These are phyloP conservation scores for Thalassiosira exigua DNA, from an alignment of 352 stramenopile species.

Conservation along the genomic window DNA sequence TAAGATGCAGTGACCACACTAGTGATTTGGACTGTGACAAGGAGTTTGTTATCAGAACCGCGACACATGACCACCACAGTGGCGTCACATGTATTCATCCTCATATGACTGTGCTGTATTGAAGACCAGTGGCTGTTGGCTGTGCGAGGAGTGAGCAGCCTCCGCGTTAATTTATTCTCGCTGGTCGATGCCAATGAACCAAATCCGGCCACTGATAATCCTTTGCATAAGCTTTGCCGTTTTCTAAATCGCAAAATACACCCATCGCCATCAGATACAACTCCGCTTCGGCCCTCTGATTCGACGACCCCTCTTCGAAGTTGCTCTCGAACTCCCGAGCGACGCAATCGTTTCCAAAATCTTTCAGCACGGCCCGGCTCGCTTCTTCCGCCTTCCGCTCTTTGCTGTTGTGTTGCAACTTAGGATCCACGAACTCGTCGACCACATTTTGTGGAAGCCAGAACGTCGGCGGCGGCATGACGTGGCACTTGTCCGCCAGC, in stretches of 20 bases:
- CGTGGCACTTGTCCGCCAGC: conserved; percentile 68
- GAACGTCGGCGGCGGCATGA: conserved; percentile 52
- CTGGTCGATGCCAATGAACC: conserved; percentile 22
- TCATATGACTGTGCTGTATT: too few species aligned
- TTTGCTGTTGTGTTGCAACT: conserved; percentile 81
- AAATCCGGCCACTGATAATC: conserved; percentile 81
- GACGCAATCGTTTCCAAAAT: conserved; percentile 62
- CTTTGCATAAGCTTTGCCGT: conserved; percentile 71
- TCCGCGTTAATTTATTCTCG: conserved; percentile 43
- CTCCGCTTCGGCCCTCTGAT: conserved; percentile 52
- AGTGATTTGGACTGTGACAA: too few species aligned
- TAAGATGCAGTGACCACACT: too few species aligned
- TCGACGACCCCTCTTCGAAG: conserved; percentile 23
- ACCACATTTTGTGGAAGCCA: conserved; percentile 71
- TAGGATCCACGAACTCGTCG: conserved; percentile 79
- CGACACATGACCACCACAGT: too few species aligned
- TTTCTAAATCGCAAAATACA: conserved; percentile 85
- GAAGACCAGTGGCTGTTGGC: too few species aligned
- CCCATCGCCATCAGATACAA: conserved; percentile 81
- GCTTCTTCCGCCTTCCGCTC: conserved; percentile 47
- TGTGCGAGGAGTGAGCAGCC: too few species aligned
- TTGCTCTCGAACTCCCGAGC: conserved; percentile 65
- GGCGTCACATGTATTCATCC: too few species aligned
- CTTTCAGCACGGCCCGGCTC: conserved; percentile 36
- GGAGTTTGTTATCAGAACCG: too few species aligned